Evolutionary conservation across 805 yeast genomes (phyloP), one percentile per base, ranked within the genome.

Genomic region (Lachancea waltii): DNA sequence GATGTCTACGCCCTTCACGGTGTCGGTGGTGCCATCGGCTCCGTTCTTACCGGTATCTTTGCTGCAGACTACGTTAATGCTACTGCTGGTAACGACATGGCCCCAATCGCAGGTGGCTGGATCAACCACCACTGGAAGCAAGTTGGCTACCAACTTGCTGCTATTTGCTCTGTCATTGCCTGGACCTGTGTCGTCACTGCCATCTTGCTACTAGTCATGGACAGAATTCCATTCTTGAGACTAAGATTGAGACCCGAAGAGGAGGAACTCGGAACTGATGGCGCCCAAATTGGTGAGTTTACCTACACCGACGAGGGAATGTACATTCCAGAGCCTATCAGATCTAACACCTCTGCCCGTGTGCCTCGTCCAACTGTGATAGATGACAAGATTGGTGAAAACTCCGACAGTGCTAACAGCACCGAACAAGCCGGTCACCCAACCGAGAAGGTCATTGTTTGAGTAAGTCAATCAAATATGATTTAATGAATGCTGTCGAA

Each of bases 1-100:
- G 97, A 89, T 62, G 95, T 87, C 34, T 90, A 84, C 66, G 85
- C 96, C 23, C 68, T 89, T 38, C 97, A 90, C 64, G 96, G 95
- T 53, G 80, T 89, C 46, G 97, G 97, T 62, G 97, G 96, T 38
- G 74, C 81, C 53, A 67, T 74, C 47, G 97, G 97, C 37, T 77
- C 85, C 19, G 67, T 82, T 16, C 61, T 87, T 62, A 90, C 97
- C 17, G 97, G 95, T 58, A 69, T 90, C 47, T 90, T 90, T 61
- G 95, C 97, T 19, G 85, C 94, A 35, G 85, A 84, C 65, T 86
- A 89, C 64, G 79, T 89, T 50, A 81, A 94, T 33, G 87, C 85
- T 30, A 61, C 83, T 10, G 95, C 89, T 55, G 94, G 86, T 38
- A 62, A 64, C 35, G 66, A 58, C 36, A 62, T 58, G 14, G 63